A percentile compares a stretch with the other conserved stretches of the same genome.
Conservation (phyloP, 257 asterid genomes). For the Capsicum pubescens region DNA sequence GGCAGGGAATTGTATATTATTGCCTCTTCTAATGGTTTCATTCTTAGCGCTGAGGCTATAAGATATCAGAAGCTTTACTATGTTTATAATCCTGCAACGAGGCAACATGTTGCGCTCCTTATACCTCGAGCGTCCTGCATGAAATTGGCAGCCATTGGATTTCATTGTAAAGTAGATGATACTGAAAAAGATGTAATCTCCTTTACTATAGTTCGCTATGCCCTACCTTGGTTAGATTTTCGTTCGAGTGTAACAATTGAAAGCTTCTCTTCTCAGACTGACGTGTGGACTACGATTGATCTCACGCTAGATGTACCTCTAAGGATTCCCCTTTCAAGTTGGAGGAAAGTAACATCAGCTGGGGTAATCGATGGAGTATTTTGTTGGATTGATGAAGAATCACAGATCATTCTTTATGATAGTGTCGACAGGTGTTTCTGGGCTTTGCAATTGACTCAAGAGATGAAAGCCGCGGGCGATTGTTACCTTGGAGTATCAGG, state of each 20-base stretch:
- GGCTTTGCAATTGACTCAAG: background rate
- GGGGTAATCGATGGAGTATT: no score
- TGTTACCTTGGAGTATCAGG: background rate
- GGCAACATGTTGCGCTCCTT: no score
- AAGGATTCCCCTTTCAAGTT: no score
- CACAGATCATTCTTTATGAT: background rate
- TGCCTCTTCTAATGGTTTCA: background rate
- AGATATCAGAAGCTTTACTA: background rate
- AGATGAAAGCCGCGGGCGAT: background rate
- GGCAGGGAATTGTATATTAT: background rate
- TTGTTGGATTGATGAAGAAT: background rate
- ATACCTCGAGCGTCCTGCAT: background rate
- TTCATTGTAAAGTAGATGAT: background rate
- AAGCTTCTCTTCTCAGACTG: no score
- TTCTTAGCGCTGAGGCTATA: background rate
- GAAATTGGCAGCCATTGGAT: background rate
- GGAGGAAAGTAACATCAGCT: no score
- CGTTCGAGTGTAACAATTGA: background rate
- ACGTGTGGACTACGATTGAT: no score
- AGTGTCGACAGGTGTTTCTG: background rate
- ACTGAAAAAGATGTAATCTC: background rate
- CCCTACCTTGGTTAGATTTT: background rate
- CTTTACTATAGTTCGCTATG: background rate
- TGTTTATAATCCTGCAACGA: no score
- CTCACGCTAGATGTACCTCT: no score